Evolutionary conservation across 2,329 filamentous ascomycete species (phyloP).

Genomic region (Huntiella decipiens): DNA sequence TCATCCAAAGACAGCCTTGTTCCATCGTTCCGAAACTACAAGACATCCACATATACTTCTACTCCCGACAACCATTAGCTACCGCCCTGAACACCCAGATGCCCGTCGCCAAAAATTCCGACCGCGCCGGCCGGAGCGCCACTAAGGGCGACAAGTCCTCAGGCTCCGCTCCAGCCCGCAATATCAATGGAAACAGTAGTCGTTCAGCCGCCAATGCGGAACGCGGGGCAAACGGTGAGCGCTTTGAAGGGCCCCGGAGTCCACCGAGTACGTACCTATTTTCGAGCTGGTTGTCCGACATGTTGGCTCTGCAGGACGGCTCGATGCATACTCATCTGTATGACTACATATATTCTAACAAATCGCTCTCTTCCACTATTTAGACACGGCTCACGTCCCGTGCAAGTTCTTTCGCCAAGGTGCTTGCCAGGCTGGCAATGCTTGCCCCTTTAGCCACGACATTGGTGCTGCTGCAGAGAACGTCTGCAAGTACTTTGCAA

Average conservation of each 20-base stretch:
- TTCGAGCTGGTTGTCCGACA: constrained; percentile 1
- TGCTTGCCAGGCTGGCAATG: constrained; percentile 84
- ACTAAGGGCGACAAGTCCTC: constrained; percentile 8
- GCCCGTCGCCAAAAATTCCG: constrained; percentile 8
- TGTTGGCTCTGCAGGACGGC: neutral
- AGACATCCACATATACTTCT: too few species aligned
- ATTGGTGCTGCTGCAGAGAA: constrained; percentile 69
- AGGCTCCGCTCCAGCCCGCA: constrained; percentile 2
- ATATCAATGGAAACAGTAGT: constrained; percentile 5
- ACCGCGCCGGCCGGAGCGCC: constrained; percentile 4
- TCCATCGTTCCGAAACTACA: too few species aligned
- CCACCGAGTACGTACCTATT: constrained; percentile 35
- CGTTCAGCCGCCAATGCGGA: constrained; percentile 1
- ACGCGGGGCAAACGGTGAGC: constrained; percentile 11
- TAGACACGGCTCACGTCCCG: constrained; percentile 90
- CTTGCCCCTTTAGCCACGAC: constrained; percentile 92
- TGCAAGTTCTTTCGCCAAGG: constrained; percentile 99
- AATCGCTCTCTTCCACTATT: neutral
- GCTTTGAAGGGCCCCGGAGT: constrained; percentile 42
- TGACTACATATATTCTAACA: neutral
- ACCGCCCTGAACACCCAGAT: neutral
- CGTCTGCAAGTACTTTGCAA: constrained; percentile 97
- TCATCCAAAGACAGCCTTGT: too few species aligned
- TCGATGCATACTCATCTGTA: neutral
- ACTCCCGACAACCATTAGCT: too few species aligned